Base-by-base conservation (phyloP, 805 yeast genomes). In the Starmerella khaoyaiensis region DNA sequence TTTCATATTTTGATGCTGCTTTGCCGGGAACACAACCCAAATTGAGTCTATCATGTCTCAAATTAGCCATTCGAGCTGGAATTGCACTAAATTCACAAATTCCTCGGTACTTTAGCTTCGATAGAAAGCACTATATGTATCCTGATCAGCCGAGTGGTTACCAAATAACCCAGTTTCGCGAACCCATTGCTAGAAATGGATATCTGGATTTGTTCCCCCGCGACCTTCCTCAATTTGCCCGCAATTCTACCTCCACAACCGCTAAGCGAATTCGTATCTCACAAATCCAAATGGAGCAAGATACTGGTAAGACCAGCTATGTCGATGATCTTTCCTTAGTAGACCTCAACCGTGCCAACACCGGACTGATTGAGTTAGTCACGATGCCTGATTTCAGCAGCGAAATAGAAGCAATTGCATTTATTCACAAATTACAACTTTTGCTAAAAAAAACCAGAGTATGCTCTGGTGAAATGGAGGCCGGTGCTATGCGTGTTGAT, bases 91-190 rank as follows among this genome's bases (percentile, higher is more conserved):
- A 76, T 23, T 70, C 82, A 41, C 54, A 63, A 0, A 66, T 90
- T 12, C 71, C 70, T 40, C 46, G 57, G 0, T 45, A 52, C 6
- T 79, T 87, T 1, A 63, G 76, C 1, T 90, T 90, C 56, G 98
- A 90, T 53, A 65, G 98, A 47, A 90, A 90, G 57, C 98, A 90
- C 56, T 90, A 90, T 56, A 84, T 90, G 57, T 90, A 90, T 56
- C 87, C 86, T 1, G 98, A 90, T 57, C 97, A 90, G 55, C 98
- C 98, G 0, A 59, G 79, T 36, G 98, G 98, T 1, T 90, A 84
- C 58, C 98, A 90, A 56, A 79, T 90, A 34, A 90, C 98, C 0
- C 98, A 90, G 58, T 80, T 74, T 52, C 82, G 70, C 54, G 67
- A 67, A 24, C 96, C 97, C 1, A 63, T 81, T 32, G 90, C 95